Base-by-base conservation (phyloP, 1,139 yeast genomes). In the Meyerozyma elateridarum region DNA sequence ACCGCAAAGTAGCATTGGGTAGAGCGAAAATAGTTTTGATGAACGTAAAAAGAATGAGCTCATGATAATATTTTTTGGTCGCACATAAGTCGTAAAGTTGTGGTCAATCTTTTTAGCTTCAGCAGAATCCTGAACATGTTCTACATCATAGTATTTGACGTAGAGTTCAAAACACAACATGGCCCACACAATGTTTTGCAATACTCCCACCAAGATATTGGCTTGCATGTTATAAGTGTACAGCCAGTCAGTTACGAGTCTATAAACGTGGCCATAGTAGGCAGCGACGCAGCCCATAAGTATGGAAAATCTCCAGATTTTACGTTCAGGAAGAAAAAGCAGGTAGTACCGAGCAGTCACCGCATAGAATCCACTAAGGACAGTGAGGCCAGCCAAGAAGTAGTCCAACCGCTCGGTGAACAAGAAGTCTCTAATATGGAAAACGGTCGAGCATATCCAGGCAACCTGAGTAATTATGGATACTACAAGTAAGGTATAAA, bases 161-260 rank as follows among this genome's bases (percentile, higher is more conserved):
- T 67, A 67, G 20, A 66, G 42, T 6, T 50, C 39, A 41, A 53
- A 66, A 34, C 70, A 62, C 22, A 59, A 44, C 18, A 51, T 36
- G 21, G 42, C 52, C 48, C 63, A 54, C 28, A 56, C 44, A n/a
- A 72, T 42, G 54, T 88, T 85, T 48, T 89, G 96, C 4, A 80
- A 41, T 3, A 87, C 38, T 0, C 96, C 98, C 33, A 87, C 72
- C 1, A 72, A 56, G 2, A 91, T 79, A 48, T 93, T 91, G 19
- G 94, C 95, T 46, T 76, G 72, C 97, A 91, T 91, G 60, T 91
- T 91, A 56, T 91, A 91, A 1, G 94, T 79, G 57, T 91, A 91
- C 40, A 88, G 83, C 89, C 96, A 91, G 46, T 80, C 82, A 9
- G 74, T 54, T 24, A 80, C 69, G 29, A 91, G 64, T 40, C 91